Evolutionary conservation across 225 moss, liverwort and hornwort species (phyloP).

Genomic region (Climacium dendroides): DNA sequence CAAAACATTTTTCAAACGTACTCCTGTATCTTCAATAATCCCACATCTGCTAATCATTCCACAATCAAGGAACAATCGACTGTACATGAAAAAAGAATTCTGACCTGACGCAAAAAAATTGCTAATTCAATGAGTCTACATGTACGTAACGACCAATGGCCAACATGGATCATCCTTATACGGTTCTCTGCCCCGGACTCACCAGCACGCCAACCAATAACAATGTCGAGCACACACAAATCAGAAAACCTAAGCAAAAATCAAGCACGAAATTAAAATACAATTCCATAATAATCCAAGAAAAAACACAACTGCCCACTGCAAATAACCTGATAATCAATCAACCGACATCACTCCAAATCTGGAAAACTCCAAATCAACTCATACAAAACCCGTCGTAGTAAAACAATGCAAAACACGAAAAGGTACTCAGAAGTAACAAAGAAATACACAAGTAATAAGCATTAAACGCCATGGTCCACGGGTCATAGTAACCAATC

Average conservation of each 20-base stretch:
- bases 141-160: background rate
- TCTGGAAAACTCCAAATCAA: too few relatives aligned
- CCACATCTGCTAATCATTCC: too few relatives aligned
- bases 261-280: background rate
- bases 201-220: background rate
- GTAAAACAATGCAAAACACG: background rate
- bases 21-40: background rate
- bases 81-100: background rate
- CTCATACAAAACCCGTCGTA: background rate
- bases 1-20: rapidly evolving
- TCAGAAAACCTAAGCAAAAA: too few relatives aligned
- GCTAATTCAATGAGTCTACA: background rate
- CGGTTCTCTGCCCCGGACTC: background rate
- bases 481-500: background rate
- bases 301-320: too few relatives aligned
- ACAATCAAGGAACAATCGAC: background rate
- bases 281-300: background rate
- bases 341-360: background rate
- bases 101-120: background rate
- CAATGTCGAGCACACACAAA: background rate
- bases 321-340: too few relatives aligned
- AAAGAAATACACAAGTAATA: background rate
- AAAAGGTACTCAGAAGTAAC: background rate
- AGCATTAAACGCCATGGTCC: background rate
- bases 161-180: background rate